Percentiles rank a stretch among this genome's conserved stretches.
Evolutionary conservation across 768 basidiomycete genomes (phyloP).

Genomic region (Tricholoma sp.): DNA sequence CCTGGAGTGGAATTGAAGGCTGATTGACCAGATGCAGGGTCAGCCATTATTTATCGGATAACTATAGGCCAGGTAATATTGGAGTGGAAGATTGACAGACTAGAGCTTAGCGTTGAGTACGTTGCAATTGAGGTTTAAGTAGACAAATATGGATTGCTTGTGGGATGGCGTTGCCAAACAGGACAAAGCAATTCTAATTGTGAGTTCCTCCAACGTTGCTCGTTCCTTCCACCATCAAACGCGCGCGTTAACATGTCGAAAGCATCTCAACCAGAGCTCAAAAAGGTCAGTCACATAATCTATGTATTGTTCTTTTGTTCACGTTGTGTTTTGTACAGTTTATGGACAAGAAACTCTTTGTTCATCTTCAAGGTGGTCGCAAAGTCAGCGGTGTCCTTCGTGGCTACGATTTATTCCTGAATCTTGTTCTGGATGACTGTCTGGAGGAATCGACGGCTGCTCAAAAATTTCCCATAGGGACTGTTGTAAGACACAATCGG

Average conservation of each 20-base stretch:
- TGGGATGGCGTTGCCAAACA: slow-evolving; percentile 25
- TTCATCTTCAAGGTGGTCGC: slow-evolving; percentile 91
- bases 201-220: slow-evolving; percentile 4
- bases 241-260: slow-evolving; percentile 66
- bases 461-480: slow-evolving; percentile 87
- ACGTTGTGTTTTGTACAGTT: slow-evolving; percentile 48
- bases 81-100: not conserved
- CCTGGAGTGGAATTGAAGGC: slow-evolving; percentile 18
- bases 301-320: not conserved
- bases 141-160: not conserved
- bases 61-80: not conserved
- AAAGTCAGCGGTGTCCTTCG: slow-evolving; percentile 93
- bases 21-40: slow-evolving; percentile 28
- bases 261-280: slow-evolving; percentile 95
- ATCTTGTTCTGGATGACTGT: slow-evolving; percentile 95
- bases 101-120: too few species aligned
- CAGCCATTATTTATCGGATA: slow-evolving; percentile 31
- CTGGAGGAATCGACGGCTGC: slow-evolving; percentile 87
- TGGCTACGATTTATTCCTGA: slow-evolving; percentile 98
- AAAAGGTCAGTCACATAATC: slow-evolving; percentile 68
- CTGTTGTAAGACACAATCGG: slow-evolving; percentile 60
- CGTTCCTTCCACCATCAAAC: slow-evolving; percentile 4
- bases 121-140: not conserved
- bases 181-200: slow-evolving; percentile 23
- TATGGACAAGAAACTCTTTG: slow-evolving; percentile 97